Evolutionary conservation across 2,329 filamentous ascomycete genomes (phyloP), one percentile per base, ranked within the genome.

Genomic region (Grosmannia penicillata): DNA sequence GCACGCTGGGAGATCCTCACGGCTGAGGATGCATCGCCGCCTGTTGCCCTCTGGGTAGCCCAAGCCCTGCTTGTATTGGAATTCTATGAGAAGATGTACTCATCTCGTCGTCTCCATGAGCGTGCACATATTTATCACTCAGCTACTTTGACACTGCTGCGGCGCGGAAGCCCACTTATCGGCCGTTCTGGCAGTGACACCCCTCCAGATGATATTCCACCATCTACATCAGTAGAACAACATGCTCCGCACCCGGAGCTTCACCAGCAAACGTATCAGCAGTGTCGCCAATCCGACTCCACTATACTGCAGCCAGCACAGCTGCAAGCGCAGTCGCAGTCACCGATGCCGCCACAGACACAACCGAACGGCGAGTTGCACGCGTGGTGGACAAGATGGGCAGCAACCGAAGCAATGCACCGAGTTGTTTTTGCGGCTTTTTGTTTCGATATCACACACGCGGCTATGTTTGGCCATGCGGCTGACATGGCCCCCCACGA

Each of bases 401-500:
- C 91, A 38, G 82, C 82, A 22, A 83, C 82, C 1, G 86, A 95
- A 54, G 82, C 86, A 0, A 93, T 87, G 46, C 75, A 85, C 43
- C 70, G 86, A 38, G 84, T 84, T 2, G 85, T 87, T 1, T 95
- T 91, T 58, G 84, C 78, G 0, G 85, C 86, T 1, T 94, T 94
- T 54, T 81, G 93, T 51, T 75, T 93, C 51, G 86, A 95, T 52
- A 82, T 84, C 7, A 79, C 83, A 1, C 86, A 95, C 53, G 85
- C 85, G 1, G 86, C 82, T 18, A 91, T 94, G 76, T 94, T 94
- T 51, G 86, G 86, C 0, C 86, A 94, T 54, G 77, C 79, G 0
- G 84, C 84, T 0, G 83, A 87, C 43, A 93, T 94, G 84, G 82
- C 85, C 1, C 82, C 85, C 1, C 83, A 93, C 51, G 86, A 94